Conservation (phyloP, 2,329 filamentous ascomycete genomes). For the Exophiala sp. region DNA sequence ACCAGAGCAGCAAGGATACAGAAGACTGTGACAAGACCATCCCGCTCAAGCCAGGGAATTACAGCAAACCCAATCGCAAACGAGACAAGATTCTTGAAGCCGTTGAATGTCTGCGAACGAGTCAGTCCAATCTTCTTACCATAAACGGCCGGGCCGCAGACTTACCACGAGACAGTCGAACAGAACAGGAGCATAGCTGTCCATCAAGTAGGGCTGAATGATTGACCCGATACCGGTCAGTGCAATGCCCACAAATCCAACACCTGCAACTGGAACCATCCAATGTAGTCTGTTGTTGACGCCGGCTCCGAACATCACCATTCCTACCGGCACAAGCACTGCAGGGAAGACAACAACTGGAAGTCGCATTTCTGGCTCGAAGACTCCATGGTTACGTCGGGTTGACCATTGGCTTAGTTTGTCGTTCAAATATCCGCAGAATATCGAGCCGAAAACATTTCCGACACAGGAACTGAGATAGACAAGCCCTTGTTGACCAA, state of each 20-base stretch:
- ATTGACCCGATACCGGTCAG: background rate
- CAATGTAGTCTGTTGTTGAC: slow-evolving; percentile 55
- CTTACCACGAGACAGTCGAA: background rate
- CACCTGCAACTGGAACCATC: background rate
- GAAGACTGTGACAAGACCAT: slow-evolving; percentile 1
- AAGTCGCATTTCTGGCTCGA: slow-evolving; percentile 58
- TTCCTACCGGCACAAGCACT: slow-evolving; percentile 31
- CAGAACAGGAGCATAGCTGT: background rate
- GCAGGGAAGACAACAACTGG: slow-evolving; percentile 40
- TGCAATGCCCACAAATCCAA: background rate
- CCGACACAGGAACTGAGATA: slow-evolving; percentile 51
- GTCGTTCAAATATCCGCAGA: slow-evolving; percentile 45
- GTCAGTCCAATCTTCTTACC: too few species aligned
- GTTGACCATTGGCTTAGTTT: slow-evolving; percentile 41
- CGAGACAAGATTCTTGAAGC: slow-evolving; percentile 9
- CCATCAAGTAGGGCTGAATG: background rate
- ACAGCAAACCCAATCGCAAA: slow-evolving; percentile 8
- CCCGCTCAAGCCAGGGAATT: slow-evolving; percentile 1
- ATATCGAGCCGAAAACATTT: slow-evolving; percentile 47
- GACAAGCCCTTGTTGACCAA: slow-evolving; percentile 46
- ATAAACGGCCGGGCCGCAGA: too few species aligned
- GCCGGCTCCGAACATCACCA: slow-evolving; percentile 51
- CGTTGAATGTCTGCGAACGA: slow-evolving; percentile 6
- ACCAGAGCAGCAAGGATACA: background rate
- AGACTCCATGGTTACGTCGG: slow-evolving; percentile 50